A percentile compares a stretch with the other conserved stretches of the same genome.
Conservation (phyloP, 257 asterid species). For the Echium plantagineum region DNA sequence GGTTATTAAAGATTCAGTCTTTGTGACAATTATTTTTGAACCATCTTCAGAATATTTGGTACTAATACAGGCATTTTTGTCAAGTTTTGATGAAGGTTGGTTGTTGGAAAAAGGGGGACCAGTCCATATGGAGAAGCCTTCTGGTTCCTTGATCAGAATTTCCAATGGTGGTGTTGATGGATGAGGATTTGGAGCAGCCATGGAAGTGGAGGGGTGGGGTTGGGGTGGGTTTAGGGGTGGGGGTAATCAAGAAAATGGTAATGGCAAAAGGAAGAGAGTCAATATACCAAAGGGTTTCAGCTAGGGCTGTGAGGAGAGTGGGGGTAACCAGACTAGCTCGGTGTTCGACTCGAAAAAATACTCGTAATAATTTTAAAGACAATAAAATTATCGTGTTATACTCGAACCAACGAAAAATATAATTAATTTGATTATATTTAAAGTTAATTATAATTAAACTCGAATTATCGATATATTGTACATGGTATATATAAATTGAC, state of each 20-base stretch:
- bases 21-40: constrained; percentile 56
- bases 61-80: constrained; percentile 45
- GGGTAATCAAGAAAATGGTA: not conserved
- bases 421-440: too few relatives aligned
- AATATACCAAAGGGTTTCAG: too few relatives aligned
- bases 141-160: constrained; percentile 63
- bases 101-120: constrained; percentile 68
- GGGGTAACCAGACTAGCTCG: too few relatives aligned
- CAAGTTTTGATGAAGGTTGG: constrained; percentile 59
- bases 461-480: too few relatives aligned
- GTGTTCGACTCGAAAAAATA: too few relatives aligned
- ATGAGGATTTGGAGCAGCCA: not conserved
- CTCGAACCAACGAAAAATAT: too few relatives aligned
- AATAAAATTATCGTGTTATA: too few relatives aligned
- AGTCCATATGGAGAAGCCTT: constrained; percentile 62
- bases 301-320: too few relatives aligned
- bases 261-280: not conserved
- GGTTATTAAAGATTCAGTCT: constrained; percentile 42
- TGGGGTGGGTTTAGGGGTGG: not conserved
- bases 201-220: not conserved
- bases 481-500: too few relatives aligned
- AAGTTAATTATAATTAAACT: too few relatives aligned
- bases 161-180: constrained; percentile 37
- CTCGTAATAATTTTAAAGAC: too few relatives aligned
- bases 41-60: constrained; percentile 81